Percentiles rank a stretch among this genome's conserved stretches.
These are phyloP conservation scores for Boletus sp. DNA, from an alignment of 1,284 basidiomycete species.

Conservation along the genomic window DNA sequence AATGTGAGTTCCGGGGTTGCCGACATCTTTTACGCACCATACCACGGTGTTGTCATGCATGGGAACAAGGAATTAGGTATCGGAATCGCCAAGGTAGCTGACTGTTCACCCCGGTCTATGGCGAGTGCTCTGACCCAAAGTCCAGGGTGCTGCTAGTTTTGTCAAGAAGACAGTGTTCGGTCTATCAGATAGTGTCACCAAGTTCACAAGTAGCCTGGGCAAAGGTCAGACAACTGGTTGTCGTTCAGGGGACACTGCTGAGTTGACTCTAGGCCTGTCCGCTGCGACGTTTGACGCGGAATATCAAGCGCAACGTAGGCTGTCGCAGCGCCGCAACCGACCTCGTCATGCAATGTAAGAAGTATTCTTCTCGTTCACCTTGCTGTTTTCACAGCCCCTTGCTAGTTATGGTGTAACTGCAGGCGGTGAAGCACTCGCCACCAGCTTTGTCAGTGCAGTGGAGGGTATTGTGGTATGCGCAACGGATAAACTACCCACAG, in stretches of 20 bases:
- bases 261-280: slow-evolving; percentile 68
- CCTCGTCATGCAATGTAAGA: slow-evolving; percentile 92
- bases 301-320: slow-evolving; percentile 86
- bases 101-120: not conserved
- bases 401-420: slow-evolving; percentile 90
- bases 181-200: slow-evolving; percentile 93
- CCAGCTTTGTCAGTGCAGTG: slow-evolving; percentile 91
- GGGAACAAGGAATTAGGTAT: slow-evolving; percentile 95
- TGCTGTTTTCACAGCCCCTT: slow-evolving; percentile 10
- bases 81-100: slow-evolving; percentile 87
- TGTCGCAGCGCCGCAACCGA: slow-evolving; percentile 90
- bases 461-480: slow-evolving; percentile 87
- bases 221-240: slow-evolving; percentile 61
- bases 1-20: slow-evolving; percentile 99
- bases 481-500: not conserved
- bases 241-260: not conserved
- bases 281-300: slow-evolving; percentile 97
- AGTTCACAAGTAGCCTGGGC: slow-evolving; percentile 95
- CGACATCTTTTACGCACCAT: slow-evolving; percentile 99
- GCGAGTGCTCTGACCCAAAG: slow-evolving; percentile 10
- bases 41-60: slow-evolving; percentile 96
- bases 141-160: slow-evolving; percentile 92
- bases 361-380: not conserved
- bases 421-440: slow-evolving; percentile 93
- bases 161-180: slow-evolving; percentile 99